Evolutionary conservation across 1,284 basidiomycete species (phyloP).

Genomic region (Flammula alnicola): DNA sequence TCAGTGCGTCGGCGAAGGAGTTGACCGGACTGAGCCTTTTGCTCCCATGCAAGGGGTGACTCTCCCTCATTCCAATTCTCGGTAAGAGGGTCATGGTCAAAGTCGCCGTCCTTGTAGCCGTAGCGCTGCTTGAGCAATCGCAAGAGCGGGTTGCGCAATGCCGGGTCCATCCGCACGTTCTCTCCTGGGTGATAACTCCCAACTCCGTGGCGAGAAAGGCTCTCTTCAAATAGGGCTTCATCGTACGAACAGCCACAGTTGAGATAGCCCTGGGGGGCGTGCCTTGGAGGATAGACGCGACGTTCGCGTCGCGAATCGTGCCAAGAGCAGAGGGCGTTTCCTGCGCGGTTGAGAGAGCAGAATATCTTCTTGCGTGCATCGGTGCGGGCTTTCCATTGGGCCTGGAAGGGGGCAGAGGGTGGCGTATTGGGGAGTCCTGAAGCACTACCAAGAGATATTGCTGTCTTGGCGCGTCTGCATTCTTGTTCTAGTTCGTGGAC

Average conservation of each 20-base stretch:
- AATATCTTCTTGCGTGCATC: conserved; percentile 70
- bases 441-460: conserved; percentile 26
- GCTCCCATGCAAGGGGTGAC: conserved; percentile 65
- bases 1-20: conserved; percentile 33
- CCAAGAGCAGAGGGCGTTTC: conserved; percentile 86
- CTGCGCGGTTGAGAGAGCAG: conserved; percentile 82
- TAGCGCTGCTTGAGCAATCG: conserved; percentile 71
- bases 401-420: conserved; percentile 52
- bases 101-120: conserved; percentile 82
- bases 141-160: conserved; percentile 76
- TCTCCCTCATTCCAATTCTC: conserved; percentile 71
- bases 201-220: conserved; percentile 73
- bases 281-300: conserved; percentile 73
- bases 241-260: conserved; percentile 85
- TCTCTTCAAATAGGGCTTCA: conserved; percentile 84
- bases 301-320: conserved; percentile 84
- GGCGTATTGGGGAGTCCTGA: conserved; percentile 40
- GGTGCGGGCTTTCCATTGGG: conserved; percentile 71
- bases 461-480: conserved; percentile 22
- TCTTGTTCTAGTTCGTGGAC: conserved; percentile 47
- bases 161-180: conserved; percentile 84
- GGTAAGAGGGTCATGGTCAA: conserved; percentile 66
- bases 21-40: conserved; percentile 42
- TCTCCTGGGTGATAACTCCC: conserved; percentile 84
- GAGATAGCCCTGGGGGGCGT: conserved; percentile 74